phyloP scores from a whole-genome alignment of 495 filamentous ascomycete genomes.

The Talaromyces proteolyticus region DNA sequence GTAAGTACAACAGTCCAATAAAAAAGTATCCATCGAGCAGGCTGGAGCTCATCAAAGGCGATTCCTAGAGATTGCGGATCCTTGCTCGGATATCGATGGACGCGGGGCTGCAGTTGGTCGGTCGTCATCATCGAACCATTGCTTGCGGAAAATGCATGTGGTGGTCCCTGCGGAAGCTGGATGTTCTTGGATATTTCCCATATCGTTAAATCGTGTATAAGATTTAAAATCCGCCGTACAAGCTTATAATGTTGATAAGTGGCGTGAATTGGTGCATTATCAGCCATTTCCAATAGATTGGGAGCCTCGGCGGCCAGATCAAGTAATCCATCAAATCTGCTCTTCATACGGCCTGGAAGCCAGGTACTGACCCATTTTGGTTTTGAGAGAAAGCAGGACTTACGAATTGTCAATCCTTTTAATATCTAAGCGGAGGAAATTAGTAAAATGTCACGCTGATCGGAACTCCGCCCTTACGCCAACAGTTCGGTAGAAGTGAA shows the following conservation, averaged over 20 bases:
- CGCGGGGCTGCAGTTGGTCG: not conserved
- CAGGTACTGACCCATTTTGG: not conserved
- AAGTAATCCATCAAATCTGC: not conserved
- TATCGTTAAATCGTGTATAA: not conserved
- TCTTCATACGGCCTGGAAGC: not conserved
- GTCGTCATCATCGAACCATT: not conserved
- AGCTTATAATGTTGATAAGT: not conserved
- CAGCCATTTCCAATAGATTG: not conserved
- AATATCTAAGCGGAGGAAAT: not conserved
- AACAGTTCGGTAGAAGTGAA: not conserved
- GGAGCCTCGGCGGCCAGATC: not conserved
- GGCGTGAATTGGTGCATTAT: not conserved
- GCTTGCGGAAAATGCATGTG: not conserved
- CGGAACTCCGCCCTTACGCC: constrained; percentile 1
- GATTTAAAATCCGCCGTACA: not conserved
- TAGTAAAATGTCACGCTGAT: constrained; percentile 2
- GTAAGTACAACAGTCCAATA: not conserved
- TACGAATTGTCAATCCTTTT: not conserved
- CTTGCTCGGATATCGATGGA: not conserved
- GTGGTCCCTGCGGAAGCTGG: not conserved
- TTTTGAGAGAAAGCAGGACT: constrained; percentile 1
- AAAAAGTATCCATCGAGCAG: not conserved
- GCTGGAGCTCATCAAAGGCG: not conserved
- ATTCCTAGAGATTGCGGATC: not conserved
- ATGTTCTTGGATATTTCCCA: not conserved